Evolutionary conservation across 805 yeast species (phyloP), one percentile per base, ranked within the genome.

Genomic region (Wickerhamomyces xylosicus): DNA sequence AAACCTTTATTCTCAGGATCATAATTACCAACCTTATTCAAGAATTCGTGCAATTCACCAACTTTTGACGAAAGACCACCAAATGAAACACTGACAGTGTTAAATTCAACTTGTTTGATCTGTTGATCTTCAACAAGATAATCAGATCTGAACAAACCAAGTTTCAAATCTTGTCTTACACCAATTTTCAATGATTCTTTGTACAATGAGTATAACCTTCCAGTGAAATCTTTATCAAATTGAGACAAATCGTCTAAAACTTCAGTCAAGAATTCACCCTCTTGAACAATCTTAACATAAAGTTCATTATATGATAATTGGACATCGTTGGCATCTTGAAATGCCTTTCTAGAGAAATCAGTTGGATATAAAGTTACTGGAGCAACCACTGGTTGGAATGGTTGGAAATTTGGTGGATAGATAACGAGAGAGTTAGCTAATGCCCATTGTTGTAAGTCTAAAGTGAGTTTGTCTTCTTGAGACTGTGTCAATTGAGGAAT

Each of bases 21-120:
- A 52, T 83, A 84, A n/a, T 60, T 58, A 3, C 87, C 87, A 7
- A 64, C 52, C 4, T 59, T 53, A 54, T 83, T 81, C 52, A 82
- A 59, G 49, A 72, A 85, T 17, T 68, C 58, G 59, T 92, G 98
- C 41, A 85, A 63, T 47, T 74, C 66, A 17, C 92, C 83, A 19
- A 85, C 90, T 55, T 80, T 83, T 13, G 86, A 58, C 2, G 95
- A 80, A 41, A 92, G 66, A 0, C 95, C 97, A 17, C 95, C 96
- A 64, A 92, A 92, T 1, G 97, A 89, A 3, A 90, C 95, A 51
- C 95, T 83, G 3, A 92, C 85, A 1, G 98, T 89, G 61, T 92
- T 92, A 64, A 90, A 90, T 58, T 92, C 99, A 37, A 92, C 92
- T 59, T 92, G 98, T 55, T 90, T 89, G 52, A 90, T 81, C 37